Conservation (phyloP, 1,284 basidiomycete genomes). For the Apiotrichum gracile region DNA sequence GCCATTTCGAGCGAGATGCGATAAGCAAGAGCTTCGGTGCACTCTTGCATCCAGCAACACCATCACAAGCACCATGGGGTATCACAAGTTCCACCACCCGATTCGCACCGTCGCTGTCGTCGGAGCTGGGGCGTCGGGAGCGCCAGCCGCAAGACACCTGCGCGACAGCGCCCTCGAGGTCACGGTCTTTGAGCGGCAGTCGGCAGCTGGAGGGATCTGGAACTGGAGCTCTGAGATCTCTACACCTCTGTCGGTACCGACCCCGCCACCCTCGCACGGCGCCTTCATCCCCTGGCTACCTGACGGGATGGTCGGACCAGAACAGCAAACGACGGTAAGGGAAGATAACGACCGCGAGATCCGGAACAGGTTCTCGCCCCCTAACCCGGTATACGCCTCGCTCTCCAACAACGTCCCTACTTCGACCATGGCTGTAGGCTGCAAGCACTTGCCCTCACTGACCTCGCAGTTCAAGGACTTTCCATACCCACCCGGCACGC, state of each 20-base stretch:
- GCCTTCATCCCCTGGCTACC: conserved; percentile 37
- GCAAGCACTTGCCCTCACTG: not conserved
- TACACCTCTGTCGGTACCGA: conserved; percentile 48
- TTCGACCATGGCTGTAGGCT: conserved; percentile 23
- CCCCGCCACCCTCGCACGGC: conserved; percentile 44
- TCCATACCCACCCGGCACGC: conserved; percentile 22
- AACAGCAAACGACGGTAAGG: conserved; percentile 33
- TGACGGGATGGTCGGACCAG: no score
- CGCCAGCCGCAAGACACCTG: conserved; percentile 22
- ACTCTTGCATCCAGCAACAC: no score
- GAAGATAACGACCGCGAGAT: conserved; percentile 25
- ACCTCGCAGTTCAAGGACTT: conserved; percentile 24
- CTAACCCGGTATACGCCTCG: conserved; percentile 51
- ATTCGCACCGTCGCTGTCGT: conserved; percentile 30
- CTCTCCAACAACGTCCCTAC: conserved; percentile 51
- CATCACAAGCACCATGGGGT: no score
- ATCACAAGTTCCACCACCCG: conserved; percentile 9
- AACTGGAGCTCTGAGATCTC: conserved; percentile 49
- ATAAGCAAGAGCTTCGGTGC: no score
- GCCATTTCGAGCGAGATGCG: no score
- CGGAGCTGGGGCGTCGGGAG: conserved; percentile 27
- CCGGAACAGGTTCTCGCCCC: conserved; percentile 40
- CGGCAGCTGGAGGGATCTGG: conserved; percentile 51
- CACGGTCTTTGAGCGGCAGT: conserved; percentile 51
- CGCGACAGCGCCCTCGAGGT: conserved; percentile 46